Conservation (phyloP, 768 basidiomycete species). For the Astraeus odoratus region DNA sequence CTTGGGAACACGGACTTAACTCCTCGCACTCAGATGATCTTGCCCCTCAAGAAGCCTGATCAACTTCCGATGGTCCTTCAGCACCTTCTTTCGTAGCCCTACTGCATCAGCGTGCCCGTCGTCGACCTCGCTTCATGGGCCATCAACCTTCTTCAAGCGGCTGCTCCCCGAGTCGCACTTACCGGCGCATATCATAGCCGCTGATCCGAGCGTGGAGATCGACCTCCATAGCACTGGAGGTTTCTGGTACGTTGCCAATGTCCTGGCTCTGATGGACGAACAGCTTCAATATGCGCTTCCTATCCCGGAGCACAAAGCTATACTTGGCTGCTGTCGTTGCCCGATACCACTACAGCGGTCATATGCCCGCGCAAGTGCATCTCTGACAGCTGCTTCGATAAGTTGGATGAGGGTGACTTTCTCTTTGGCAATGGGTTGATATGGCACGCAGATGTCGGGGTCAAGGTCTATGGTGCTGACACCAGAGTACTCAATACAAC, state of each 20-base stretch:
- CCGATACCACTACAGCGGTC: slow-evolving; percentile 81
- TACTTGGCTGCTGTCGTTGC: slow-evolving; percentile 93
- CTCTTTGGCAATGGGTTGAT: slow-evolving; percentile 90
- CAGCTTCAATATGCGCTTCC: slow-evolving; percentile 54
- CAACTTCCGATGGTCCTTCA: slow-evolving; percentile 97
- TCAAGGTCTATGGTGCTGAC: slow-evolving; percentile 80
- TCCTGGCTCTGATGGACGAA: slow-evolving; percentile 65
- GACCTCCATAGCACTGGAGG: slow-evolving; percentile 79
- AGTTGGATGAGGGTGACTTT: slow-evolving; percentile 86
- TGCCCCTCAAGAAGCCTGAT: slow-evolving; percentile 83
- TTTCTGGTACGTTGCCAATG: slow-evolving; percentile 80
- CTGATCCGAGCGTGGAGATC: slow-evolving; percentile 85
- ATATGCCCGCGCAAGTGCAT: slow-evolving; percentile 78
- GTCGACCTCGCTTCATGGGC: slow-evolving; percentile 99
- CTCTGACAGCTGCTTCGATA: slow-evolving; percentile 81
- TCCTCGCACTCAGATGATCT: slow-evolving; percentile 31
- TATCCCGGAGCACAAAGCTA: slow-evolving; percentile 90
- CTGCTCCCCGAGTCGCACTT: slow-evolving; percentile 93
- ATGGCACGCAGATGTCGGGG: slow-evolving; percentile 90
- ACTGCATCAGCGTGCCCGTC: slow-evolving; percentile 91
- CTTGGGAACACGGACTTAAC: background rate
- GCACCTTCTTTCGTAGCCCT: slow-evolving; percentile 92
- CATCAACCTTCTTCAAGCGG: slow-evolving; percentile 91
- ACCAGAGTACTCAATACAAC: slow-evolving; percentile 73
- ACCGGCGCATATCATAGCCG: slow-evolving; percentile 95